These are phyloP conservation scores for Sonneratia alba DNA, from an alignment of 345 rosid genomes.

Conservation along the genomic window DNA sequence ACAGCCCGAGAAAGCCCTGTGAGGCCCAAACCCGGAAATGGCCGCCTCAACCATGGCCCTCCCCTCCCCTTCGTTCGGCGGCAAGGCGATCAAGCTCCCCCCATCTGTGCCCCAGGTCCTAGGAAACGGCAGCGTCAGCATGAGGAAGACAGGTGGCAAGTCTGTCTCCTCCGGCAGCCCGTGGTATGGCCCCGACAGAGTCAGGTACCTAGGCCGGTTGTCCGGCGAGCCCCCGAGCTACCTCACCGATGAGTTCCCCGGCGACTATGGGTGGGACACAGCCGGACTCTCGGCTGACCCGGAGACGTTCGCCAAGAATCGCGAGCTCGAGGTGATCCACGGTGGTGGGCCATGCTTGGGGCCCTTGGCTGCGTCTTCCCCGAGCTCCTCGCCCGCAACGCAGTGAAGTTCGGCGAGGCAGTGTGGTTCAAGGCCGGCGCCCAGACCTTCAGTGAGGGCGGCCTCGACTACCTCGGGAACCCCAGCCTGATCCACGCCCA, in stretches of 20 bases:
- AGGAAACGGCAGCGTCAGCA: slow-evolving; percentile 12
- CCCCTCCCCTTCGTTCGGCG: slow-evolving; percentile 20
- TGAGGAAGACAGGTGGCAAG: slow-evolving; percentile 15
- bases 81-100: slow-evolving; percentile 17
- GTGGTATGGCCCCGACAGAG: slow-evolving; percentile 24
- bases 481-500: slow-evolving; percentile 23
- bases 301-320: slow-evolving; percentile 23
- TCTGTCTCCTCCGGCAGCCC: slow-evolving; percentile 15
- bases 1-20: background rate
- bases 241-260: slow-evolving; percentile 21
- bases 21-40: background rate
- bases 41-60: slow-evolving; percentile 24
- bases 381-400: slow-evolving; percentile 21
- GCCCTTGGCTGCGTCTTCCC: slow-evolving; percentile 20
- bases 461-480: slow-evolving; percentile 21
- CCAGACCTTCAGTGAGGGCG: slow-evolving; percentile 23
- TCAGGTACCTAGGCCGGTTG: slow-evolving; percentile 21
- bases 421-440: slow-evolving; percentile 24
- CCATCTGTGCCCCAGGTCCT: slow-evolving; percentile 9
- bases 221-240: slow-evolving; percentile 21
- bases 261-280: slow-evolving; percentile 27
- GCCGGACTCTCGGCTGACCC: slow-evolving; percentile 22
- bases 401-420: slow-evolving; percentile 23
- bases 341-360: slow-evolving; percentile 21
- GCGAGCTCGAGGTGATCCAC: slow-evolving; percentile 24